Percentiles rank a stretch among this genome's conserved stretches.
These are phyloP conservation scores for Viola pubescens DNA, from an alignment of 441 rosid genomes.

Conservation along the genomic window DNA sequence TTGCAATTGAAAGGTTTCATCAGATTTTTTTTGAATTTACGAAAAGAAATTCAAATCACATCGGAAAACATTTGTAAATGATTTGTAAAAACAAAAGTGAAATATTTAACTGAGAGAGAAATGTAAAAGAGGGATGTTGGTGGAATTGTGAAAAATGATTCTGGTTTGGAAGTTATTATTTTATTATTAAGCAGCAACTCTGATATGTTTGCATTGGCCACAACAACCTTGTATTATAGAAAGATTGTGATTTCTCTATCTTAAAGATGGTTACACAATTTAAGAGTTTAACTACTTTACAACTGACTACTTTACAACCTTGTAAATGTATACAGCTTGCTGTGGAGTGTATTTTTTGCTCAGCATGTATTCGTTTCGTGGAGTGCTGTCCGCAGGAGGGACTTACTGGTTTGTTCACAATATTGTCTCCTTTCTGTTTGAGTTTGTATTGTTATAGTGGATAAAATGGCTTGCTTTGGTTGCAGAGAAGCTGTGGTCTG, in stretches of 20 bases:
- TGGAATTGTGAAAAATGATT: not conserved
- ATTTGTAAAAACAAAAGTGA: too few relatives aligned
- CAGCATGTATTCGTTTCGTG: conserved; percentile 97
- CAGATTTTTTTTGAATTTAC: too few relatives aligned
- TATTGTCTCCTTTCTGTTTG: conserved; percentile 13
- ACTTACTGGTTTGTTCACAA: conserved; percentile 69
- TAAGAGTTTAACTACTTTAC: conserved; percentile 5
- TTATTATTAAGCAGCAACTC: not conserved
- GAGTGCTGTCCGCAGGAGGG: conserved; percentile 99
- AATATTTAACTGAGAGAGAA: too few relatives aligned
- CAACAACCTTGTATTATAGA: not conserved
- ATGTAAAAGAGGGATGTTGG: not conserved
- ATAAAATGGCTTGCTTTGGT: conserved; percentile 20
- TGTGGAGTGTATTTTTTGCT: conserved; percentile 99
- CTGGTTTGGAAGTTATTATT: not conserved
- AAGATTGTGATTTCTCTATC: not conserved
- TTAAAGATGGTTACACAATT: conserved; percentile 13
- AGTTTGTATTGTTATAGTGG: conserved; percentile 15
- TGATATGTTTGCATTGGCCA: not conserved
- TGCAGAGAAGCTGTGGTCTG: conserved; percentile 99
- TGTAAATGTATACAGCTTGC: conserved; percentile 61
- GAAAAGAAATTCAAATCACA: too few relatives aligned
- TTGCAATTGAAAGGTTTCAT: too few relatives aligned
- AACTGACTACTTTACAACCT: conserved; percentile 7
- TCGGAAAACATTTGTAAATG: too few relatives aligned